phyloP scores from a whole-genome alignment of 1,284 basidiomycete species.

The Ceratobasidium sp. region DNA sequence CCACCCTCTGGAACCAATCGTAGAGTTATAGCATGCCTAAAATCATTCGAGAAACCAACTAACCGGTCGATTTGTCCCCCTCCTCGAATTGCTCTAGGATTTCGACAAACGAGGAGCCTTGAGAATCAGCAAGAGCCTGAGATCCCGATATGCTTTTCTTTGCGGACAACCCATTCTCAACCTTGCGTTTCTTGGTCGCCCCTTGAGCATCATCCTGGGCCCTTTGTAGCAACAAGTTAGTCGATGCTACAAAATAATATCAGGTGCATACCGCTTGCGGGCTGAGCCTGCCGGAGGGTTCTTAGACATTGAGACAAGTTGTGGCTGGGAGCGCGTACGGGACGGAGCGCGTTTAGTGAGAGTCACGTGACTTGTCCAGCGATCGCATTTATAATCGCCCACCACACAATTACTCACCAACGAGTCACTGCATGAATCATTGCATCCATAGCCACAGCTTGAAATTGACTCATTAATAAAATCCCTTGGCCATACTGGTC shows the following conservation, averaged over 20 bases:
- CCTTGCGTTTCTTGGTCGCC: slow-evolving; percentile 65
- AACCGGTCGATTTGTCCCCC: slow-evolving; percentile 62
- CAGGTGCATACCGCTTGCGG: slow-evolving; percentile 17
- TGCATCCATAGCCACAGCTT: slow-evolving; percentile 15
- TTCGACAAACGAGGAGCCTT: slow-evolving; percentile 69
- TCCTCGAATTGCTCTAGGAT: slow-evolving; percentile 77
- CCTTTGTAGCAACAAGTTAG: slow-evolving; percentile 1
- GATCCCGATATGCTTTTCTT: slow-evolving; percentile 35
- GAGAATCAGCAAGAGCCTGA: slow-evolving; percentile 28
- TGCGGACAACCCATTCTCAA: slow-evolving; percentile 50
- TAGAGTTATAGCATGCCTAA: not conserved
- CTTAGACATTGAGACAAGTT: slow-evolving; percentile 17
- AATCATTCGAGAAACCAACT: slow-evolving; percentile 44
- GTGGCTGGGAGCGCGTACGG: slow-evolving; percentile 11
- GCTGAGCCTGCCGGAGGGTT: slow-evolving; percentile 14
- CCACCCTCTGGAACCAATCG: slow-evolving; percentile 65
- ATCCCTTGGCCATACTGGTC: not conserved
- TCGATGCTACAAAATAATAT: not conserved
- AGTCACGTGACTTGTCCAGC: slow-evolving; percentile 11
- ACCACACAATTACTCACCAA: slow-evolving; percentile 1
- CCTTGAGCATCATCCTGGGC: slow-evolving; percentile 51
- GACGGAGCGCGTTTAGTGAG: slow-evolving; percentile 3
- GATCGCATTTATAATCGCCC: slow-evolving; percentile 8
- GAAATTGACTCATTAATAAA: not conserved
- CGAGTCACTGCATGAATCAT: slow-evolving; percentile 34